Base-by-base conservation (phyloP, 1,139 yeast genomes). In the Diutina catenulata region DNA sequence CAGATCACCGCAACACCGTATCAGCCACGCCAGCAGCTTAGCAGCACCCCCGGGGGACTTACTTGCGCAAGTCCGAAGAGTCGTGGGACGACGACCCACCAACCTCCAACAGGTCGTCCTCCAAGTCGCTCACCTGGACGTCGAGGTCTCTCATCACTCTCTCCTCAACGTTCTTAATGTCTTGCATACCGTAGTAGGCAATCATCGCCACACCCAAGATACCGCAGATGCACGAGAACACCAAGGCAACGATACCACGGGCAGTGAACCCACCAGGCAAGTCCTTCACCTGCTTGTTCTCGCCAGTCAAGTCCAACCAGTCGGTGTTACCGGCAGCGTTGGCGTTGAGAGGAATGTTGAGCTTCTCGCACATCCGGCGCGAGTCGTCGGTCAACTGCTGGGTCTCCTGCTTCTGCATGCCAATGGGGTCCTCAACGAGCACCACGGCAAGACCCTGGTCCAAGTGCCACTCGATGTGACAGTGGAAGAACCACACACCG, bases 181-280 rank as follows among this genome's bases (percentile, higher is more conserved):
- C 95, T 29, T 57, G 71, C 64, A 83, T 64, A 53, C 97, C 97
- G 59, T 87, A 91, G 58, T 78, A 60, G 43, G 80, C 72, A 53
- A 91, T 82, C 44, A 82, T 71, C 41, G 64, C 67, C 59, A 88
- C 65, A 53, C 97, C 98, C 22, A 81, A 61, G 41, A 84, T 52
- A 46, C 94, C 97, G 40, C 88, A 67, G 43, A 87, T 51, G 54
- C 81, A 68, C 22, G 95, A 86, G 59, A 87, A 74, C 23, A 75
- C 79, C 55, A 91, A 63, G 10, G 97, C 97, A 42, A 88, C 80
- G 51, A 81, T 79, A 56, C 97, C 98, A 50, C 80, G 78, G 36
- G 80, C 72, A 33, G 97, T 88, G 70, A 91, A 88, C 4, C 96
- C 96, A 29, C 66, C 53, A 29, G 97, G 97, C 51, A 91, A 69